Evolutionary conservation across 1,284 basidiomycete species (phyloP).

Genomic region (Microstroma glucosiphilum): DNA sequence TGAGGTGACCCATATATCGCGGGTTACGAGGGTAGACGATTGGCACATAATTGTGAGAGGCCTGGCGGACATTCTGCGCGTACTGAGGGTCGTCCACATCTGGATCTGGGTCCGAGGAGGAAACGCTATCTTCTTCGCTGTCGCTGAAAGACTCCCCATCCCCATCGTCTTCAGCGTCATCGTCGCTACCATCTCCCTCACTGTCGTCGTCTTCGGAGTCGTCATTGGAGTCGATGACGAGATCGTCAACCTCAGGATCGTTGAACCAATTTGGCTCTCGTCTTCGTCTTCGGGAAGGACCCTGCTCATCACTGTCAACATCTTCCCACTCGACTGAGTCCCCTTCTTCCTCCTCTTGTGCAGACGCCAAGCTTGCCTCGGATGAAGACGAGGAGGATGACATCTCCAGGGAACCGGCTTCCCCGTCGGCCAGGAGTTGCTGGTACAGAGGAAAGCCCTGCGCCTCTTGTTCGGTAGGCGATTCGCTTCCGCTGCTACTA

Average conservation of each 20-base stretch:
- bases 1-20: slow-evolving; percentile 68
- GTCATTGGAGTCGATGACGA: neutral
- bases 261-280: no score
- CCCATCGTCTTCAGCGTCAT: slow-evolving; percentile 79
- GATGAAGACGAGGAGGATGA: slow-evolving; percentile 10
- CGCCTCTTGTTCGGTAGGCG: slow-evolving; percentile 8
- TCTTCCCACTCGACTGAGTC: slow-evolving; percentile 8
- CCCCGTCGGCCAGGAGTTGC: neutral
- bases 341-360: slow-evolving; percentile 12
- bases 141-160: slow-evolving; percentile 59
- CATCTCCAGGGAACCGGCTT: slow-evolving; percentile 7
- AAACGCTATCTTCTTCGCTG: slow-evolving; percentile 42
- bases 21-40: slow-evolving; percentile 62
- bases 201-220: slow-evolving; percentile 56
- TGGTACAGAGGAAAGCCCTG: slow-evolving; percentile 1
- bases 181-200: slow-evolving; percentile 63
- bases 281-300: no score
- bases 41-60: slow-evolving; percentile 53
- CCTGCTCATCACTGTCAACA: slow-evolving; percentile 6
- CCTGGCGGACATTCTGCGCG: slow-evolving; percentile 26
- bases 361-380: neutral
- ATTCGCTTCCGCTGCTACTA: neutral
- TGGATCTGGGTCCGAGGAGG: neutral
- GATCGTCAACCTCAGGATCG: slow-evolving; percentile 2
- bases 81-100: slow-evolving; percentile 41